Base-by-base conservation (phyloP, 1,284 basidiomycete species). In the Malassezia psittaci region DNA sequence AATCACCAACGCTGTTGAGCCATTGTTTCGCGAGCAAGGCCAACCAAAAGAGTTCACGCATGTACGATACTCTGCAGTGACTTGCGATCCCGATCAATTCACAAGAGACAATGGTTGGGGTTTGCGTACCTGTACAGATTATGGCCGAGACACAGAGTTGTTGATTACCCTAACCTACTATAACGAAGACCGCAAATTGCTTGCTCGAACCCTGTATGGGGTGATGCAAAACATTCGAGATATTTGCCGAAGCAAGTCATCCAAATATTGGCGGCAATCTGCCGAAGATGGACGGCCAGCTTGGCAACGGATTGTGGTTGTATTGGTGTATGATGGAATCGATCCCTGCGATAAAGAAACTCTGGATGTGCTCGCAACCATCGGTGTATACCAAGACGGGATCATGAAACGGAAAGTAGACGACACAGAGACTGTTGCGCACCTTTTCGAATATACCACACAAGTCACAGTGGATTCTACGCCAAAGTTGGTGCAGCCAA, bases 211-310 rank as follows among this genome's bases (percentile, higher is more conserved):
- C 1, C 78, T 96, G 44, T 90, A 96, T 69, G 88, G 88, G 61
- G 86, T 96, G 71, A 96, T 96, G 90, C 77, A 91, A 65, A 98
- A 98, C 77, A 93, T 98, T 63, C 87, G 91, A 65, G 91, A 96
- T 69, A 96, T 96, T 63, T 94, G 90, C 82, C 91, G 89, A 78
- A 90, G 88, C 46, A 93, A 91, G 75, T 84, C 75, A 68, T 91
- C 88, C 60, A 93, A 93, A 75, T 96, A 88, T 78, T 96, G 74
- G 67, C 50, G 65, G n/a, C 53, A 66, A 16, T 68, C 65, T 19
- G 75, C 70, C 85, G 90, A 96, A 76, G 88, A 90, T 67, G 91
- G 88, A 50, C 48, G 60, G 15, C 64, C 67, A 79, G 69, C 66
- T 15, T 96, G 93, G 93, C 88, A 96, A 76, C 84, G 83, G 65